These are phyloP conservation scores for Talaromyces amestolkiae DNA, from an alignment of 2,329 filamentous ascomycete genomes.

Conservation along the genomic window DNA sequence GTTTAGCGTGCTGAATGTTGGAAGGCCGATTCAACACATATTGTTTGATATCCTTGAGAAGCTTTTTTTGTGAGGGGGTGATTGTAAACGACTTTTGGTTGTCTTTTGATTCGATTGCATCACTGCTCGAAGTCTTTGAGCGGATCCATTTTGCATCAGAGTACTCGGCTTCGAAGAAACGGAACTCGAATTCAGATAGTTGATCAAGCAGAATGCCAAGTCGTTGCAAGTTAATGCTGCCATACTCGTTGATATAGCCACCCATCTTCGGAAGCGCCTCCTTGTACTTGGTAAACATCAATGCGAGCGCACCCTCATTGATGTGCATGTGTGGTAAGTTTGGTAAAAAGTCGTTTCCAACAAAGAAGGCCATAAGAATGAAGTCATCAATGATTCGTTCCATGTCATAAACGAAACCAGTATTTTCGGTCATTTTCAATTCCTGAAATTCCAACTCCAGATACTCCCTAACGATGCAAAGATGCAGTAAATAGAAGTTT, in stretches of 20 bases:
- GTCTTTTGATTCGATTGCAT: constrained; percentile 59
- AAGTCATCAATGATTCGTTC: constrained; percentile 98
- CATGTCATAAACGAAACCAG: constrained; percentile 83
- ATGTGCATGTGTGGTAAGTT: constrained; percentile 96
- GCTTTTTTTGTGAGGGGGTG: constrained; percentile 73
- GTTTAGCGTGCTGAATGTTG: constrained; percentile 43
- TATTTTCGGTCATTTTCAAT: constrained; percentile 67
- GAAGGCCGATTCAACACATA: constrained; percentile 71
- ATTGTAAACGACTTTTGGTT: constrained; percentile 66
- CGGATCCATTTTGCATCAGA: constrained; percentile 89
- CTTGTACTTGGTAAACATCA: constrained; percentile 98
- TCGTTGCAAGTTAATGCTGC: constrained; percentile 82
- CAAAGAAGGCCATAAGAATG: constrained; percentile 98
- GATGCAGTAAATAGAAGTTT: constrained; percentile 95
- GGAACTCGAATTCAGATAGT: constrained; percentile 81
- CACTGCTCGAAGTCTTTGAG: constrained; percentile 72
- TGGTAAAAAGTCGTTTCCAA: constrained; percentile 97
- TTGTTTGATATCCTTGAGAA: constrained; percentile 78
- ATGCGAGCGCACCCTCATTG: constrained; percentile 92
- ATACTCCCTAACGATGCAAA: constrained; percentile 97
- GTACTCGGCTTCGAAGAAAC: constrained; percentile 89
- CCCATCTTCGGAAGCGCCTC: constrained; percentile 79
- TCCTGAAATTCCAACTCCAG: constrained; percentile 96
- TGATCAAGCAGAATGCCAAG: constrained; percentile 76
- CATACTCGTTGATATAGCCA: constrained; percentile 95